Conservation (phyloP, 192 early-diverging fungal species). For the Diversispora eburnea region DNA sequence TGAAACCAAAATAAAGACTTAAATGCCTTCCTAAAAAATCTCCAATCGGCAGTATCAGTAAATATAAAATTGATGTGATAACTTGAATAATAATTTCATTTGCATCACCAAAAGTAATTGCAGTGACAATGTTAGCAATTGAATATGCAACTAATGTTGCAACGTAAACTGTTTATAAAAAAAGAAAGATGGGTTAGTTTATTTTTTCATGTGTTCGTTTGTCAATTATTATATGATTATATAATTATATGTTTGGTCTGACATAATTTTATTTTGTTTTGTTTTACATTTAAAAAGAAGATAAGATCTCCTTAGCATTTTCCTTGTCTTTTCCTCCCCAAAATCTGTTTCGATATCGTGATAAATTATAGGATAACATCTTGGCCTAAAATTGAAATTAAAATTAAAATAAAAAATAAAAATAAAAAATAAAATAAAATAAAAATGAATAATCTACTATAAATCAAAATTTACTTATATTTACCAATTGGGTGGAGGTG, state of each 20-base stretch:
- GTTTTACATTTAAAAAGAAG: constrained; percentile 7
- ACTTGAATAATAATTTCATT: background rate
- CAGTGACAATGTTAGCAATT: background rate
- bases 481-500: too few species aligned
- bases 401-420: background rate
- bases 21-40: constrained; percentile 16
- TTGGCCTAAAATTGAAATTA: background rate
- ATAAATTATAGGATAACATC: constrained; percentile 9
- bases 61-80: background rate
- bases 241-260: background rate
- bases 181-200: background rate
- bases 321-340: background rate
- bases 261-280: too few species aligned
- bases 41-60: background rate
- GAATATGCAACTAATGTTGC: background rate
- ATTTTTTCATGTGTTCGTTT: too few species aligned
- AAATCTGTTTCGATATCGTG: constrained; percentile 5
- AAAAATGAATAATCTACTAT: too few species aligned
- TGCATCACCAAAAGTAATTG: background rate
- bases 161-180: constrained; percentile 9
- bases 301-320: background rate
- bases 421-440: too few species aligned
- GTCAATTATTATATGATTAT: background rate
- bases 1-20: constrained; percentile 10
- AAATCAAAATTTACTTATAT: too few species aligned